phyloP scores from a whole-genome alignment of 2,329 filamentous ascomycete genomes.

The Lachnellula suecica region DNA sequence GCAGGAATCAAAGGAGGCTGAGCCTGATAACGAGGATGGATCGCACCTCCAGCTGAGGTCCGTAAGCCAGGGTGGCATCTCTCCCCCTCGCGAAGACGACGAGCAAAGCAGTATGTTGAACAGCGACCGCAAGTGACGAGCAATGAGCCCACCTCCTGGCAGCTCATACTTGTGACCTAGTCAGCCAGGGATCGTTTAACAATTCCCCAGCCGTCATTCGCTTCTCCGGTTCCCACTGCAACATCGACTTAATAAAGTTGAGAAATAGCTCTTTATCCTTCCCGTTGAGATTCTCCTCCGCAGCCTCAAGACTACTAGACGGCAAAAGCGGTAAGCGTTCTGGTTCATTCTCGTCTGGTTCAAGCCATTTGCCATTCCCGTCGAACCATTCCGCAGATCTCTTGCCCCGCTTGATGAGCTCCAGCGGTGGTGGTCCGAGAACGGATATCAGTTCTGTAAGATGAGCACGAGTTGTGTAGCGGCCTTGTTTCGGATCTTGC shows the following conservation, averaged over 20 bases:
- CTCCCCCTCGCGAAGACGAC: too few species aligned
- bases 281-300: slow-evolving; percentile 15
- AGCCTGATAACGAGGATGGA: too few species aligned
- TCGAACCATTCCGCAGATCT: slow-evolving; percentile 16
- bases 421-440: slow-evolving; percentile 16
- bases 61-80: too few species aligned
- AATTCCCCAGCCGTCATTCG: slow-evolving; percentile 17
- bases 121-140: too few species aligned
- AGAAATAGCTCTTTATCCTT: slow-evolving; percentile 17
- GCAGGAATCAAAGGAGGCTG: neutral
- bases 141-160: neutral
- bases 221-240: slow-evolving; percentile 20
- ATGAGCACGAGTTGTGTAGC: slow-evolving; percentile 19
- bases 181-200: slow-evolving; percentile 16
- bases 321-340: slow-evolving; percentile 16
- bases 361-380: slow-evolving; percentile 15
- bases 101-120: too few species aligned
- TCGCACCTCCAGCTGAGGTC: too few species aligned
- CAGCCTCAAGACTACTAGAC: slow-evolving; percentile 15
- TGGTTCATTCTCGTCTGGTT: slow-evolving; percentile 13
- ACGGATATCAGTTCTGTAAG: slow-evolving; percentile 21
- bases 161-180: slow-evolving; percentile 9
- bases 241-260: slow-evolving; percentile 16
- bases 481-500: slow-evolving; percentile 10
- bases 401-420: slow-evolving; percentile 10